These are phyloP conservation scores for Aspergillus ochraceoroseus DNA, from an alignment of 2,329 filamentous ascomycete species.

Conservation along the genomic window DNA sequence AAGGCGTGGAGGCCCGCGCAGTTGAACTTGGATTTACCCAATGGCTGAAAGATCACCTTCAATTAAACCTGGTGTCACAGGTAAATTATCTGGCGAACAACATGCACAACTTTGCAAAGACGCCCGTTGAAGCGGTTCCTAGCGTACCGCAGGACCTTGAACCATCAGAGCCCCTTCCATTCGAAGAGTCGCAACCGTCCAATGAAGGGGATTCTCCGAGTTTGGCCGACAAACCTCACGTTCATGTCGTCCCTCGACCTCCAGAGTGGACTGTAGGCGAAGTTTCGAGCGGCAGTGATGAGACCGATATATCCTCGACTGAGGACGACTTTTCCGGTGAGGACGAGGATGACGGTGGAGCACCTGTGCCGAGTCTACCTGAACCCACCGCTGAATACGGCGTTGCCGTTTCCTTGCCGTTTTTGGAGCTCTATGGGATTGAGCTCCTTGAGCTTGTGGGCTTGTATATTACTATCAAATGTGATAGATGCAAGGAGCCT, in stretches of 20 bases:
- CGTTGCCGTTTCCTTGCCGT: constrained; percentile 73
- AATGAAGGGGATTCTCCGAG: constrained; percentile 10
- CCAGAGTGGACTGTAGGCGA: constrained; percentile 62
- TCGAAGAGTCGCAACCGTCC: constrained; percentile 18
- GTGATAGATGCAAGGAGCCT: constrained; percentile 68
- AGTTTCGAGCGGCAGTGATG: constrained; percentile 34
- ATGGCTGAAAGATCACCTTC: constrained; percentile 53
- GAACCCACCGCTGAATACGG: constrained; percentile 56
- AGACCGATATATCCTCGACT: constrained; percentile 44
- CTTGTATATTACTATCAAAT: constrained; percentile 68
- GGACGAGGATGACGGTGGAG: constrained; percentile 42
- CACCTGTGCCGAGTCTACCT: constrained; percentile 31
- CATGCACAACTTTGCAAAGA: constrained; percentile 61
- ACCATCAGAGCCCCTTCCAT: constrained; percentile 12
- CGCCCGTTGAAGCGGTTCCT: constrained; percentile 37
- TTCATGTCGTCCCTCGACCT: constrained; percentile 68
- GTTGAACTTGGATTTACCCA: constrained; percentile 62
- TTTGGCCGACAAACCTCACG: constrained; percentile 55
- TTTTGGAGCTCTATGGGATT: constrained; percentile 69
- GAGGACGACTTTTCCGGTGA: constrained; percentile 43
- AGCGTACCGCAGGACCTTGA: constrained; percentile 8
- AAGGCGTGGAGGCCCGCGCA: constrained; percentile 55
- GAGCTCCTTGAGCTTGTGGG: constrained; percentile 66
- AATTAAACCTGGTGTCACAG: constrained; percentile 65
- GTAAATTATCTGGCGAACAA: constrained; percentile 71